phyloP scores from a whole-genome alignment of 768 basidiomycete genomes.

The Leccinum truebloodii region DNA sequence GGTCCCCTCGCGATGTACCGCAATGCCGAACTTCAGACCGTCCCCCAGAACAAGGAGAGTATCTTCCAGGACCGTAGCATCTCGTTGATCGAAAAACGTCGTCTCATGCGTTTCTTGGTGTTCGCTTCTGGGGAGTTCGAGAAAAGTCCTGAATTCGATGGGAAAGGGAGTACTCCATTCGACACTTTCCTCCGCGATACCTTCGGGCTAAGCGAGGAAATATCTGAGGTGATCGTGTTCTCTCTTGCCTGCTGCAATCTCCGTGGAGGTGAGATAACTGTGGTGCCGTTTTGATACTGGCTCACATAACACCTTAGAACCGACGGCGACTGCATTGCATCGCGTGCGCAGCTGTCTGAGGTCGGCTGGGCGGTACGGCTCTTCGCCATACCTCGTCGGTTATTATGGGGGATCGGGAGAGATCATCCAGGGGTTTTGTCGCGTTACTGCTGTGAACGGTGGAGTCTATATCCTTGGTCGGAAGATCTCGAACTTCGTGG shows the following conservation, averaged over 20 bases:
- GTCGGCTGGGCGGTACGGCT: constrained; percentile 84
- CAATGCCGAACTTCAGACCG: constrained; percentile 50
- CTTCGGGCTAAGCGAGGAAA: constrained; percentile 62
- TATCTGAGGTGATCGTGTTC: constrained; percentile 66
- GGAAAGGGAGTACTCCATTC: constrained; percentile 58
- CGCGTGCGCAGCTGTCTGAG: constrained; percentile 74
- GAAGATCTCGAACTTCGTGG: constrained; percentile 32
- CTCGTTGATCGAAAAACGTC: constrained; percentile 79
- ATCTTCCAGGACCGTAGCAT: constrained; percentile 86
- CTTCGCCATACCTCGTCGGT: constrained; percentile 87
- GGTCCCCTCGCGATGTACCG: constrained; percentile 67
- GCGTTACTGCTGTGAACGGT: constrained; percentile 81
- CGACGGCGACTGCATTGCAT: constrained; percentile 61
- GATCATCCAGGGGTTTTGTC: constrained; percentile 88
- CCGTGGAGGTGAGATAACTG: constrained; percentile 48
- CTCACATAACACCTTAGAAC: constrained; percentile 47
- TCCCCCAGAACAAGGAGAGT: constrained; percentile 90
- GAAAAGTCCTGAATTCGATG: constrained; percentile 54
- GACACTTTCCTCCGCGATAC: constrained; percentile 58
- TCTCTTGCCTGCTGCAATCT: constrained; percentile 73
- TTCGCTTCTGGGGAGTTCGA: constrained; percentile 82
- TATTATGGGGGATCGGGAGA: constrained; percentile 95
- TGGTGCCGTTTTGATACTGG: neutral
- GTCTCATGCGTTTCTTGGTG: constrained; percentile 89
- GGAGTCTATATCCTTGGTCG: constrained; percentile 73